Conservation (phyloP, 805 yeast genomes). For the Vanderwaltozyma verrucispora region DNA sequence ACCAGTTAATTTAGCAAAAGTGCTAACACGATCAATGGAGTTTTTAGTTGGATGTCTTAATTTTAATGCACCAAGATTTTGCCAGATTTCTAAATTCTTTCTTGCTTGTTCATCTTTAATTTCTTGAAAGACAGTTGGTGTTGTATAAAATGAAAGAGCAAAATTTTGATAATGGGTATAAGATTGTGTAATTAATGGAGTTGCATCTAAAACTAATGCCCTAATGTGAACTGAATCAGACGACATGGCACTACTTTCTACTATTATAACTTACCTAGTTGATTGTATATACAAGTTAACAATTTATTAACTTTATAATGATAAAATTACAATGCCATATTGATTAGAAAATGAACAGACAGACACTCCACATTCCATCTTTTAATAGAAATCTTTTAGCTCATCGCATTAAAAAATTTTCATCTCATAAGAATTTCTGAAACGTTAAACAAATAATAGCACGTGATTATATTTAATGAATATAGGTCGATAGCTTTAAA, state of each 20-base stretch:
- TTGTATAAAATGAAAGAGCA: conserved; percentile 69
- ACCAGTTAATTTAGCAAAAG: conserved; percentile 82
- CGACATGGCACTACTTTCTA: neutral
- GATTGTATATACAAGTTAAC: too few species aligned
- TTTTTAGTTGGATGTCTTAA: conserved; percentile 69
- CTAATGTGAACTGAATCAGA: conserved; percentile 31
- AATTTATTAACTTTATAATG: too few species aligned
- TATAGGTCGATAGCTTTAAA: too few species aligned
- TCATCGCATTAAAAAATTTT: neutral
- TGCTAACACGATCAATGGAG: conserved; percentile 53
- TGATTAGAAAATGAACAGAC: too few species aligned
- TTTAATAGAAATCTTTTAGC: too few species aligned
- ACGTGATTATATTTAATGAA: too few species aligned
- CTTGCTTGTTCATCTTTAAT: conserved; percentile 80
- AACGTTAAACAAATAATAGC: too few species aligned
- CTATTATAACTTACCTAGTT: too few species aligned
- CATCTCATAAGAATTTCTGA: too few species aligned
- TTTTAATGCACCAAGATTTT: conserved; percentile 41
- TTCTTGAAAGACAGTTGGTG: conserved; percentile 86
- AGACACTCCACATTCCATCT: too few species aligned
- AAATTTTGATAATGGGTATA: conserved; percentile 59
- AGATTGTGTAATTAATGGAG: conserved; percentile 83
- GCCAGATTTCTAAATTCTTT: conserved; percentile 72
- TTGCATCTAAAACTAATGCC: conserved; percentile 80
- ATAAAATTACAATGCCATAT: too few species aligned